Percentiles rank a stretch among this genome's conserved stretches.
These are phyloP conservation scores for Corymbia calophylla DNA, from an alignment of 441 rosid genomes.

Conservation along the genomic window DNA sequence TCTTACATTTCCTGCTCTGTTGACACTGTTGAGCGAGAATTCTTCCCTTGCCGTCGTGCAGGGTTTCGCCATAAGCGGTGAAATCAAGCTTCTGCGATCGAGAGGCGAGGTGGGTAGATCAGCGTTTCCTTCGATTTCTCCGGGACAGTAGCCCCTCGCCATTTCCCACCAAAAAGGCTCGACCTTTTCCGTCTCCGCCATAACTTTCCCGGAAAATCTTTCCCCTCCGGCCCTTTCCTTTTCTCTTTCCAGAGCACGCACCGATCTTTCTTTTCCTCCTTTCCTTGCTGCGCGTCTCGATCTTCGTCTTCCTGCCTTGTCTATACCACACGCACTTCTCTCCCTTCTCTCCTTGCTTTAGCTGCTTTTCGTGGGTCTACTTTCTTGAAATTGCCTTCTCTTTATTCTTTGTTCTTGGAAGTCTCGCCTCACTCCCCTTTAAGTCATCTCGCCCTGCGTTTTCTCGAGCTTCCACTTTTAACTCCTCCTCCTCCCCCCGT, in stretches of 20 bases:
- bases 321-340: background rate
- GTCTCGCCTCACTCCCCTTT: background rate
- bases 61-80: background rate
- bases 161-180: background rate
- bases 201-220: constrained; percentile 13
- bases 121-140: no score
- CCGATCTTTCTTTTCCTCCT: background rate
- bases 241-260: background rate
- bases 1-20: background rate
- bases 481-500: constrained; percentile 7
- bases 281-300: background rate
- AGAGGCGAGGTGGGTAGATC: background rate
- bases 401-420: background rate
- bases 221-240: background rate
- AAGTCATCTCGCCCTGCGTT: background rate
- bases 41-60: background rate
- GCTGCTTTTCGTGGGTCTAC: constrained; percentile 10
- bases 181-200: background rate
- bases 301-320: background rate
- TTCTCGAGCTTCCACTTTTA: constrained; percentile 31
- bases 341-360: background rate
- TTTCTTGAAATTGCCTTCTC: constrained; percentile 46
- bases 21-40: no score
- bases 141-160: background rate
- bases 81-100: background rate